Evolutionary conservation across 2,329 filamentous ascomycete species (phyloP), one percentile per base, ranked within the genome.

Genomic region (Sarocladiaceae sp.): DNA sequence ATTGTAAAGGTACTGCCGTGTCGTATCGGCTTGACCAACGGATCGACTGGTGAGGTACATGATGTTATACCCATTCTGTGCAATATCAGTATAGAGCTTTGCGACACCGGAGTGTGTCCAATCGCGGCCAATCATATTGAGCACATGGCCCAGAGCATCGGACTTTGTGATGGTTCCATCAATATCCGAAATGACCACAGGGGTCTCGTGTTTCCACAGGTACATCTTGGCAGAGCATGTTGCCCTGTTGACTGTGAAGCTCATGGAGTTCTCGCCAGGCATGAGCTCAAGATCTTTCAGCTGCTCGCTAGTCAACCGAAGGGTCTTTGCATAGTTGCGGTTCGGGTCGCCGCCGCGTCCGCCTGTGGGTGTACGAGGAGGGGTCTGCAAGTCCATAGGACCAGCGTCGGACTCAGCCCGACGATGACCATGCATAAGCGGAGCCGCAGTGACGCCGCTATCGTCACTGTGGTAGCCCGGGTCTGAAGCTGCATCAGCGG

Each of bases 131-230:
- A 99, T 93, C 83, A 94, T 94, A 73, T 93, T 97, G 51, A 97
- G 72, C 39, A 99, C 90, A 64, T 99, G 94, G 13, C 94, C 94
- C 13, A 96, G 75, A 15, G 91, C 92, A 71, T 97, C 92, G 2
- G 92, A 96, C 72, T 99, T 99, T 54, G 94, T 99, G 62, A 99
- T 99, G 20, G 94, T 99, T 50, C 94, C 94, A 69, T 99, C 94
- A 62, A 99, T 97, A 68, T 99, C 94, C 1, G 93, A 97, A 57
- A 99, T 97, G 46, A 99, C 92, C 52, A 99, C 93, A 0, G 94
- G 95, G 0, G 88, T 87, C 61, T 95, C 88, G 63, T 93, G 84
- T 58, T 83, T 86, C 95, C 94, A 99, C 55, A 96, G 81, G 66
- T 91, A 99, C 85, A 99, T 95, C 61, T 84, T 88, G 13, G 93